These are phyloP conservation scores for Eremothecium coryli DNA, from an alignment of 1,139 yeast genomes.

Conservation along the genomic window DNA sequence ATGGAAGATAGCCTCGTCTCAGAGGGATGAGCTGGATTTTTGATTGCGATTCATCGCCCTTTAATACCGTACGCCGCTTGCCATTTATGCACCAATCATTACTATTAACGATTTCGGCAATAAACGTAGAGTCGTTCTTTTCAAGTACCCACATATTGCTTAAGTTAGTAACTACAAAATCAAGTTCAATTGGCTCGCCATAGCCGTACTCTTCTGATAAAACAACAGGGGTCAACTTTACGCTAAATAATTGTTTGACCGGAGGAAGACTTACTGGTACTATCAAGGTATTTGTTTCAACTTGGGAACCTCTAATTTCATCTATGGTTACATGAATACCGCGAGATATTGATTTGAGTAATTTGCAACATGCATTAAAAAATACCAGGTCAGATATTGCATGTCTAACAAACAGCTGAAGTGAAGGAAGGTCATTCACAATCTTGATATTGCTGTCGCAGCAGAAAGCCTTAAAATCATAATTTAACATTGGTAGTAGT, in stretches of 20 bases:
- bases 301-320: too few relatives aligned
- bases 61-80: slow-evolving; percentile 19
- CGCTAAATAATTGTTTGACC: slow-evolving; percentile 18
- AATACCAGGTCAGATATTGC: too few relatives aligned
- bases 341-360: too few relatives aligned
- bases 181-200: slow-evolving; percentile 19
- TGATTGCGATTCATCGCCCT: slow-evolving; percentile 19
- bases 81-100: slow-evolving; percentile 31
- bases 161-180: slow-evolving; percentile 15
- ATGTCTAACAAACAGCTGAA: too few relatives aligned
- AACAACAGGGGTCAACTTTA: slow-evolving; percentile 12
- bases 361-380: too few relatives aligned
- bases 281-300: slow-evolving; percentile 13
- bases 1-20: slow-evolving; percentile 58
- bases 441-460: too few relatives aligned
- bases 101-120: slow-evolving; percentile 20
- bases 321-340: too few relatives aligned
- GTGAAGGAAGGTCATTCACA: too few relatives aligned
- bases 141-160: slow-evolving; percentile 17
- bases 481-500: not conserved
- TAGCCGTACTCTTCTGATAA: not conserved
- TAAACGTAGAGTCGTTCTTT: slow-evolving; percentile 7
- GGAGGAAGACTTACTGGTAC: slow-evolving; percentile 26
- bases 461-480: too few relatives aligned
- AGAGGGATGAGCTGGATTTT: slow-evolving; percentile 58